Percentiles rank a stretch among this genome's conserved stretches.
phyloP scores from a whole-genome alignment of 176 grass and related monocot genomes.

The Leersia perrieri region DNA sequence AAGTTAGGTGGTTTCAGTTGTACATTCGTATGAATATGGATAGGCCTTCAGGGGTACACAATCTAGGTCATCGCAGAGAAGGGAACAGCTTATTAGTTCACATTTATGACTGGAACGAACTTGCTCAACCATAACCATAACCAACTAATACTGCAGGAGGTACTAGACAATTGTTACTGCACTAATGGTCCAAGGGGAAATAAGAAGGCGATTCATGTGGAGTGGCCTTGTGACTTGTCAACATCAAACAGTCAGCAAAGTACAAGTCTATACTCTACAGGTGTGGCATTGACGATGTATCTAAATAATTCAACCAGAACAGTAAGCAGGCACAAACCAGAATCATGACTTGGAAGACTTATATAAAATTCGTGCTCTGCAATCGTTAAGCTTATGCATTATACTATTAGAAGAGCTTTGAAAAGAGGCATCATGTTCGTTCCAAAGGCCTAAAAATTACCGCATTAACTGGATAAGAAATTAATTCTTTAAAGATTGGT shows the following conservation, averaged over 20 bases:
- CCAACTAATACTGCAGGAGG: conserved; percentile 1
- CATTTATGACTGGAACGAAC: conserved; percentile 26
- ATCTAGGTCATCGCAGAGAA: background rate
- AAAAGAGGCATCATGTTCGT: too few species aligned
- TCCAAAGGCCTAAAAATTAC: too few species aligned
- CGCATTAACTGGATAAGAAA: too few species aligned
- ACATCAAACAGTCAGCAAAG: conserved; percentile 3
- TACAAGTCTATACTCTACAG: background rate
- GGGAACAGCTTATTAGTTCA: conserved; percentile 13
- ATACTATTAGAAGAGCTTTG: too few species aligned
- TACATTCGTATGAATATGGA: conserved; percentile 26
- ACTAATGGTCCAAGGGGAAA: conserved; percentile 19
- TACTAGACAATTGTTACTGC: background rate
- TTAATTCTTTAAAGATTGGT: too few species aligned
- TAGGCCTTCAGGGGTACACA: conserved; percentile 25
- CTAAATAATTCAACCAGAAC: background rate
- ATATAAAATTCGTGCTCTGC: background rate
- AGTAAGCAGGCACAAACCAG: background rate
- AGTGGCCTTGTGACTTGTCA: background rate
- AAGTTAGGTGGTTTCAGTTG: conserved; percentile 39
- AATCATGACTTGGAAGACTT: background rate
- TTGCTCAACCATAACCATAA: conserved; percentile 17
- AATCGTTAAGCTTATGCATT: background rate
- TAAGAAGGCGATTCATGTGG: conserved; percentile 9
- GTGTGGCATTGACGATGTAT: conserved; percentile 13